Evolutionary conservation across 768 basidiomycete species (phyloP).

Genomic region (Rhizopogon rudus): DNA sequence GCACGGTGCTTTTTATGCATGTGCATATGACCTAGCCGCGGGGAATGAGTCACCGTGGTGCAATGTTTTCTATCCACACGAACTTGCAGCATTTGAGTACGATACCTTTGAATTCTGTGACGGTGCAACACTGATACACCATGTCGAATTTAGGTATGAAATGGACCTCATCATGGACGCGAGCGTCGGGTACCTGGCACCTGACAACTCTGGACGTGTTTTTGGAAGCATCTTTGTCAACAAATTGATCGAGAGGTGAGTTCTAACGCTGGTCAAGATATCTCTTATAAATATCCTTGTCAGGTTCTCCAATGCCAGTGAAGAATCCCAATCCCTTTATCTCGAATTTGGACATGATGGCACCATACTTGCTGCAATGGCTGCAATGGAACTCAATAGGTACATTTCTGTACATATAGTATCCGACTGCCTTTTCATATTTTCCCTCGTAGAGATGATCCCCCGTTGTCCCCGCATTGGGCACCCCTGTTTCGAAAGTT

Average conservation of each 20-base stretch:
- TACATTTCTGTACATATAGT: conserved; percentile 1
- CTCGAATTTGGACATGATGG: conserved; percentile 41
- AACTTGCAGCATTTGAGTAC: conserved; percentile 33
- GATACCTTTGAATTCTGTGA: conserved; percentile 3
- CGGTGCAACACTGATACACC: background rate
- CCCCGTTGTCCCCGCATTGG: conserved; percentile 20
- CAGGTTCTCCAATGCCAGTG: conserved; percentile 32
- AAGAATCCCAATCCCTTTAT: conserved; percentile 28
- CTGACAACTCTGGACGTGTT: conserved; percentile 26
- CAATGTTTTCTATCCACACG: conserved; percentile 27
- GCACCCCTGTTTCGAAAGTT: conserved; percentile 23
- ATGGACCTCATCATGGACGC: conserved; percentile 34
- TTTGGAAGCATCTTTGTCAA: conserved; percentile 35
- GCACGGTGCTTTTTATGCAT: conserved; percentile 38
- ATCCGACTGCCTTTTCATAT: background rate
- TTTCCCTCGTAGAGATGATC: conserved; percentile 18
- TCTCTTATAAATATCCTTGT: background rate
- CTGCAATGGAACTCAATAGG: conserved; percentile 33
- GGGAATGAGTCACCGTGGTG: conserved; percentile 36
- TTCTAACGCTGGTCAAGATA: background rate
- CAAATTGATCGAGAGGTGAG: conserved; percentile 34
- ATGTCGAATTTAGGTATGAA: conserved; percentile 27
- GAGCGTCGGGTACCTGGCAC: conserved; percentile 30
- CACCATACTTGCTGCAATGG: conserved; percentile 32
- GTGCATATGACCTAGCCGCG: conserved; percentile 36